Conservation (phyloP, 1,284 basidiomycete species). For the Pseudozyma pruni region DNA sequence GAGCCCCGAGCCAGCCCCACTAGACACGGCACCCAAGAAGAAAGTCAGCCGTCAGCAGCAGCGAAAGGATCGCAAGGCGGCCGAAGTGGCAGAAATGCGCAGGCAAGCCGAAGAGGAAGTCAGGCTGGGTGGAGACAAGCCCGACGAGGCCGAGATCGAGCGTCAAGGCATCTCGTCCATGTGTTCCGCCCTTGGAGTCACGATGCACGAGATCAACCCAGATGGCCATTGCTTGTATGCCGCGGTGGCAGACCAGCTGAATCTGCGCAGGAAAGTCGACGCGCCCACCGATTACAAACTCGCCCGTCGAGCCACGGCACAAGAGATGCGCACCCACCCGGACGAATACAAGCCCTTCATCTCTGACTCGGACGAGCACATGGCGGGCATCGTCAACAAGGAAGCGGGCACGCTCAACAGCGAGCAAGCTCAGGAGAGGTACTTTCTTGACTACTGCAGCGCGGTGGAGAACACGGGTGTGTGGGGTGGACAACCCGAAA, state of each 20-base stretch:
- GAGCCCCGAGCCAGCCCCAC: constrained; percentile 8
- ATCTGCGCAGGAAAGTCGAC: constrained; percentile 25
- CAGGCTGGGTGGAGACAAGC: constrained; percentile 43
- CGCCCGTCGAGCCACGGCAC: constrained; percentile 78
- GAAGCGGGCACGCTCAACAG: constrained; percentile 72
- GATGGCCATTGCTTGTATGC: constrained; percentile 96
- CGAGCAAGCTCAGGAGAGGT: constrained; percentile 71
- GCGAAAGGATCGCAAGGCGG: constrained; percentile 58
- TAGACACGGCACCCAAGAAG: constrained; percentile 29
- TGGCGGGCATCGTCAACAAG: constrained; percentile 75
- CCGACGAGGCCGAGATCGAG: constrained; percentile 53
- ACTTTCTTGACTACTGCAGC: constrained; percentile 83
- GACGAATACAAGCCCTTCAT: constrained; percentile 96
- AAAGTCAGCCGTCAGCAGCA: constrained; percentile 47
- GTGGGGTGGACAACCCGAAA: constrained; percentile 98
- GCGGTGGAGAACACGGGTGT: constrained; percentile 82
- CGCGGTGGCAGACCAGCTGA: constrained; percentile 83
- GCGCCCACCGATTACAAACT: constrained; percentile 68
- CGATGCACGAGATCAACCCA: constrained; percentile 76
- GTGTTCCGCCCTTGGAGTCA: constrained; percentile 49
- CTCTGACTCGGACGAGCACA: constrained; percentile 70
- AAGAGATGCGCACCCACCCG: constrained; percentile 83
- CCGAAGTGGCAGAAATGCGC: constrained; percentile 48
- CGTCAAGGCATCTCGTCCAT: constrained; percentile 49
- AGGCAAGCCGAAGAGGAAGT: constrained; percentile 53